Conservation (phyloP, 352 stramenopile genomes). For the Phytophthora citricola region DNA sequence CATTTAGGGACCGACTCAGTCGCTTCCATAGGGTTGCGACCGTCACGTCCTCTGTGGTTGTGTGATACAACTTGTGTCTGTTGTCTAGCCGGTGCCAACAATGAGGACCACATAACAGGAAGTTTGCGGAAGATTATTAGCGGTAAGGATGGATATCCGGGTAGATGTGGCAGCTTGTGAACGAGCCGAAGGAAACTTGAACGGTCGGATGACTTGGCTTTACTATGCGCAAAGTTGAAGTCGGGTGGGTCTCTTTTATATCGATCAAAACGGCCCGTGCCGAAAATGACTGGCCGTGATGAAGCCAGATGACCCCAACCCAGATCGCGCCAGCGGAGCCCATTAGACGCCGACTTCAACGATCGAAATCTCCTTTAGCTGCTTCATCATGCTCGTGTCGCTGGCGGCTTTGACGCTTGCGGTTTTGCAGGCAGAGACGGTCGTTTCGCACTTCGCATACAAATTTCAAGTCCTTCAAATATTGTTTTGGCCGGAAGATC, state of each 20-base stretch:
- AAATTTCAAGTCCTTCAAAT: constrained; percentile 10
- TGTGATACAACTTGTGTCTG: too few relatives aligned
- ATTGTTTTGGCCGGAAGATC: constrained; percentile 13
- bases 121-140: too few relatives aligned
- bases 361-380: not conserved
- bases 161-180: not conserved
- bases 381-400: too few relatives aligned
- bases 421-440: too few relatives aligned
- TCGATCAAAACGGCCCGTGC: not conserved
- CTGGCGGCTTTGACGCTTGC: too few relatives aligned
- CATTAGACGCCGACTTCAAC: not conserved
- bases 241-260: constrained; percentile 18
- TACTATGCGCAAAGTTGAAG: constrained; percentile 26
- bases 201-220: constrained; percentile 1
- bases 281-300: constrained; percentile 29
- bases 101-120: too few relatives aligned
- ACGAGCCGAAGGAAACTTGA: not conserved
- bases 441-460: constrained; percentile 5
- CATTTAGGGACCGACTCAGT: too few relatives aligned
- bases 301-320: constrained; percentile 6
- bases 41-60: too few relatives aligned
- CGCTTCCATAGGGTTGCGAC: too few relatives aligned
- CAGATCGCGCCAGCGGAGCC: not conserved
- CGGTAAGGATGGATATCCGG: too few relatives aligned
- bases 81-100: too few relatives aligned